A percentile compares a stretch with the other conserved stretches of the same genome.
phyloP scores from a whole-genome alignment of 352 stramenopile species.

The Pelagophyceae sp. region DNA sequence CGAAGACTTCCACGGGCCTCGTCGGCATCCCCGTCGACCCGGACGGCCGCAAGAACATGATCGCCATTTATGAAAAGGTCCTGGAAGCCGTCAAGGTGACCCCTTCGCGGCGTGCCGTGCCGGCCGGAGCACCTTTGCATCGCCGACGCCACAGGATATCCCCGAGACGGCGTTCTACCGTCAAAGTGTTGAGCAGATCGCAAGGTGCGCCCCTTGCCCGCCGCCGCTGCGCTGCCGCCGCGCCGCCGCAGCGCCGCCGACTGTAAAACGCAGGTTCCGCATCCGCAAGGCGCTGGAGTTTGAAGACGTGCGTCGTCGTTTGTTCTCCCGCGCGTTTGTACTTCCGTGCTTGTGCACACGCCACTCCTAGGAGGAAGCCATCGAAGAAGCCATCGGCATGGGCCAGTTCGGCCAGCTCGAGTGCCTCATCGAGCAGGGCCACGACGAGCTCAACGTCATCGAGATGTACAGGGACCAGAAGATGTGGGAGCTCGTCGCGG shows the following conservation, averaged over 20 bases:
- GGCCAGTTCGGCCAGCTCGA: slow-evolving; percentile 64
- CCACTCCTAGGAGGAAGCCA: slow-evolving; percentile 51
- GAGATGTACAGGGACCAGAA: background rate
- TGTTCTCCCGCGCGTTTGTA: background rate
- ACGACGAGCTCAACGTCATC: background rate
- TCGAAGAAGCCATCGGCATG: slow-evolving; percentile 71
- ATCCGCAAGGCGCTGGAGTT: slow-evolving; percentile 60
- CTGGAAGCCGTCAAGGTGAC: slow-evolving; percentile 58
- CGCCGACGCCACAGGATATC: too few relatives aligned
- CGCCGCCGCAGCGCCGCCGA: too few relatives aligned
- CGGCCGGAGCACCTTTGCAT: too few relatives aligned
- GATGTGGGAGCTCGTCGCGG: too few relatives aligned
- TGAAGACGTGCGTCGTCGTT: slow-evolving; percentile 49
- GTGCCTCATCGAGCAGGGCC: slow-evolving; percentile 63
- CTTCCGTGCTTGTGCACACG: background rate
- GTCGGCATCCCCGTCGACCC: slow-evolving; percentile 66
- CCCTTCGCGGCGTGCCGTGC: background rate
- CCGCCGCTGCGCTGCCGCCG: too few relatives aligned
- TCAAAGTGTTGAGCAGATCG: background rate
- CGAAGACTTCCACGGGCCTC: slow-evolving; percentile 70
- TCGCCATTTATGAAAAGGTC: slow-evolving; percentile 66
- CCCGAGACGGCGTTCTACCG: background rate
- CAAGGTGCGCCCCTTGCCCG: too few relatives aligned
- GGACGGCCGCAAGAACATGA: slow-evolving; percentile 67
- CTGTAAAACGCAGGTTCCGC: too few relatives aligned